Percentiles rank a stretch among this genome's conserved stretches.
Conservation (phyloP, 176 grass and related monocot species). For the Raddia guianensis region DNA sequence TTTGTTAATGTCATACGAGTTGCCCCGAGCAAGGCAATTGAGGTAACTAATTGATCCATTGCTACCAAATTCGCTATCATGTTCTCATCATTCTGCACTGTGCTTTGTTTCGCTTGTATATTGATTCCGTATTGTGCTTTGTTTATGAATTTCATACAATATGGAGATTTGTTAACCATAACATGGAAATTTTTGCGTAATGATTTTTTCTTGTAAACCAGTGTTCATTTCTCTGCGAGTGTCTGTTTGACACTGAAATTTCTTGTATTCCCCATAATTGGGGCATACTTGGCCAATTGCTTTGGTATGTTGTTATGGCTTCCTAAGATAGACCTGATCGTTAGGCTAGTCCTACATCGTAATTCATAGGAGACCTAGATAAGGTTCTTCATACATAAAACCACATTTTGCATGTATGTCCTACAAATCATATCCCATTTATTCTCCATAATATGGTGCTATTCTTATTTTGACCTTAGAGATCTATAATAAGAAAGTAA, state of each 20-base stretch:
- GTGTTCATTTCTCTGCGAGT: not conserved
- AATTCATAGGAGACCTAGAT: not conserved
- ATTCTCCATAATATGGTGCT: not conserved
- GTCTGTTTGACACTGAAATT: not conserved
- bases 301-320: not conserved
- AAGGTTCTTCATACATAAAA: not conserved
- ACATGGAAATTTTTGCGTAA: not conserved
- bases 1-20: slow-evolving; percentile 92
- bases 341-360: not conserved
- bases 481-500: not conserved
- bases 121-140: not conserved
- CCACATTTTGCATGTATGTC: not conserved
- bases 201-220: not conserved
- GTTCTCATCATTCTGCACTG: not conserved
- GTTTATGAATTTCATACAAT: not conserved
- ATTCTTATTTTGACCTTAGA: not conserved
- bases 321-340: not conserved
- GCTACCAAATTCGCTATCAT: not conserved
- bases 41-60: slow-evolving; percentile 55
- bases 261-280: not conserved
- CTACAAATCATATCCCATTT: not conserved
- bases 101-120: not conserved
- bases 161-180: not conserved
- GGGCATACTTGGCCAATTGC: not conserved
- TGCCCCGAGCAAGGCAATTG: slow-evolving; percentile 88